Base-by-base conservation (phyloP, 2,329 filamentous ascomycete genomes). In the Hypoxylon rubiginosum region DNA sequence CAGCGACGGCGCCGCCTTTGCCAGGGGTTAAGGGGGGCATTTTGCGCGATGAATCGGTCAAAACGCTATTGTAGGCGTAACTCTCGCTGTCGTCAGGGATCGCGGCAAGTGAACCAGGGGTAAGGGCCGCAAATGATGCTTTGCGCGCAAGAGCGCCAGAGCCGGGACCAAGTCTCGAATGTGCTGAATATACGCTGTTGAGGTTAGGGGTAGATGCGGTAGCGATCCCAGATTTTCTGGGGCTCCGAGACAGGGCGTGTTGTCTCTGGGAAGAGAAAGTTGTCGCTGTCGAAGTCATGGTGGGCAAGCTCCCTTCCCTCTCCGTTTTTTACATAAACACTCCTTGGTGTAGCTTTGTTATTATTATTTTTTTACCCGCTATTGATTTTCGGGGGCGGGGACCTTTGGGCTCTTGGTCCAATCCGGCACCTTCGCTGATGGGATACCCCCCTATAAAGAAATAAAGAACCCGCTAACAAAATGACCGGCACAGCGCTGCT, bases 71-170 rank as follows among this genome's bases (percentile, higher is more conserved):
- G 74, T 88, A 79, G 71, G 84, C 86, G 85, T 90, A 90, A 73
- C 82, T 86, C 77, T 88, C 85, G 77, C 83, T 88, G 71, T 86
- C 87, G 88, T 91, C 88, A 73, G 89, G 89, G 69, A 91, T 90
- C 66, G 85, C 82, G 69, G 89, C 88, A 58, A 91, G 83, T 26
- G 88, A 88, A 74, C 82, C 82, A 66, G 83, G 82, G 55, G 90
- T 92, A 69, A 94, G 84, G 52, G 91, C 88, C 67, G 89, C 90
- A 69, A 92, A 82, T 53, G 91, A 93, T 65, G 86, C 84, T 82
- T 94, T 94, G 75, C 91, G 76, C 71, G 89, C 74, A 86, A 84
- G 71, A 90, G 82, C 63, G 84, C 82, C 49, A 76, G 80, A 58
- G 54, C 70, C 59, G 30, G 81, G 80, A 51, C 76, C 76, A 43